Percentiles rank a stretch among this genome's conserved stretches.
Conservation (phyloP, 371 early-diverging fungal genomes). For the Rhizopus microsporus region DNA sequence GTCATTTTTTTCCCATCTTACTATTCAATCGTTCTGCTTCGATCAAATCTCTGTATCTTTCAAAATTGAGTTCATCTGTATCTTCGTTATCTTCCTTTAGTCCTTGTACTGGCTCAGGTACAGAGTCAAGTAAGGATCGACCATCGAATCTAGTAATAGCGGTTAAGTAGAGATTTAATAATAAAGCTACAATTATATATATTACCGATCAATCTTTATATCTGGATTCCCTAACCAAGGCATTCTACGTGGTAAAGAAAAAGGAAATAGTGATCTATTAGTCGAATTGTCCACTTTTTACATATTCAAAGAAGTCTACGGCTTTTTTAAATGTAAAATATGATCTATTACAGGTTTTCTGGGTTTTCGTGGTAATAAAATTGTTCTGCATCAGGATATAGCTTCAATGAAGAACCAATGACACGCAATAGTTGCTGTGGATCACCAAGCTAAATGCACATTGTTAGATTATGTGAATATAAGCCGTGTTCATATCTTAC, state of each 20-base stretch:
- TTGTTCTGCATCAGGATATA: slow-evolving; percentile 57
- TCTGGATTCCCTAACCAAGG: slow-evolving; percentile 54
- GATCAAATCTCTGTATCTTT: slow-evolving; percentile 58
- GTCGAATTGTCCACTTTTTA: not conserved
- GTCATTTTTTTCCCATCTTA: slow-evolving; percentile 15
- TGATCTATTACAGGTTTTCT: slow-evolving; percentile 45
- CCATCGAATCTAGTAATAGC: slow-evolving; percentile 54
- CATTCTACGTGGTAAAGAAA: slow-evolving; percentile 32
- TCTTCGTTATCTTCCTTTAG: slow-evolving; percentile 42
- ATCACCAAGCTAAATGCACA: slow-evolving; percentile 52
- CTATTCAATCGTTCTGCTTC: slow-evolving; percentile 56
- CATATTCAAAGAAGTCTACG: not conserved
- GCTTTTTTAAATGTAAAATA: not conserved
- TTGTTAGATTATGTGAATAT: not conserved
- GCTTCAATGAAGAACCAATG: slow-evolving; percentile 49
- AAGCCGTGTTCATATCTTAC: slow-evolving; percentile 26
- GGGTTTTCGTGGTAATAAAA: slow-evolving; percentile 56
- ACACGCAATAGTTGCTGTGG: slow-evolving; percentile 59
- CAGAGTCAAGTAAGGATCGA: slow-evolving; percentile 54
- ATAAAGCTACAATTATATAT: not conserved
- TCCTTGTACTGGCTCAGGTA: slow-evolving; percentile 34
- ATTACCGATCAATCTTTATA: slow-evolving; percentile 51
- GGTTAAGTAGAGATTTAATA: not conserved
- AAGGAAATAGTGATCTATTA: not conserved
- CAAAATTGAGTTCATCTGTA: slow-evolving; percentile 54